Conservation (phyloP, 306 rosid species). For the Hippophae gyantsensis region DNA sequence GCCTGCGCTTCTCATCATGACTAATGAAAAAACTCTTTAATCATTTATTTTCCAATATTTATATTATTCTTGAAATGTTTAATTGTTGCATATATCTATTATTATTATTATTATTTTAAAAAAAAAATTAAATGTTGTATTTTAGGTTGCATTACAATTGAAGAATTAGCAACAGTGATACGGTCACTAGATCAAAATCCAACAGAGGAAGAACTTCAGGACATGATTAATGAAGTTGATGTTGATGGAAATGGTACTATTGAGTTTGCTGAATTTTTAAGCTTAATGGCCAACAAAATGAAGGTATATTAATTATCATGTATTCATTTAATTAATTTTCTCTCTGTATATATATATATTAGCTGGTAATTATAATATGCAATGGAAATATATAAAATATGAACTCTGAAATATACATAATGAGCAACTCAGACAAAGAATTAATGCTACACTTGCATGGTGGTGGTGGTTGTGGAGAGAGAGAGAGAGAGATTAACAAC, state of each 20-base stretch:
- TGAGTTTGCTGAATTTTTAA: conserved; percentile 73
- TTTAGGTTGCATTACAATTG: conserved; percentile 83
- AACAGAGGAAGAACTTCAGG: conserved; percentile 82
- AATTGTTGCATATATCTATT: neutral
- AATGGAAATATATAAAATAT: no score
- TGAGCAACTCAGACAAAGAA: no score
- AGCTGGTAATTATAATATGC: no score
- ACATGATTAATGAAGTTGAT: conserved; percentile 80
- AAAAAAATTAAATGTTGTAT: neutral
- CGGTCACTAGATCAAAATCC: conserved; percentile 94
- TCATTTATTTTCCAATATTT: no score
- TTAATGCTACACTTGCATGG: no score
- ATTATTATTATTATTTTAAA: no score
- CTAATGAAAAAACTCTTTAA: no score
- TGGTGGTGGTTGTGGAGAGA: neutral
- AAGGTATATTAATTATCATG: conserved; percentile 30
- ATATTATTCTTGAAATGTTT: neutral
- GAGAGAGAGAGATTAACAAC: neutral
- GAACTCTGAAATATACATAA: no score
- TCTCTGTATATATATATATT: no score
- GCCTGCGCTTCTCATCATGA: no score
- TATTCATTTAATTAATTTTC: no score
- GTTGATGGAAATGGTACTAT: conserved; percentile 86
- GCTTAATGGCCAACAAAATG: conserved; percentile 82
- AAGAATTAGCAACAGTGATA: conserved; percentile 90